phyloP scores from a whole-genome alignment of 2,329 filamentous ascomycete genomes.

The Colletotrichum sp. region DNA sequence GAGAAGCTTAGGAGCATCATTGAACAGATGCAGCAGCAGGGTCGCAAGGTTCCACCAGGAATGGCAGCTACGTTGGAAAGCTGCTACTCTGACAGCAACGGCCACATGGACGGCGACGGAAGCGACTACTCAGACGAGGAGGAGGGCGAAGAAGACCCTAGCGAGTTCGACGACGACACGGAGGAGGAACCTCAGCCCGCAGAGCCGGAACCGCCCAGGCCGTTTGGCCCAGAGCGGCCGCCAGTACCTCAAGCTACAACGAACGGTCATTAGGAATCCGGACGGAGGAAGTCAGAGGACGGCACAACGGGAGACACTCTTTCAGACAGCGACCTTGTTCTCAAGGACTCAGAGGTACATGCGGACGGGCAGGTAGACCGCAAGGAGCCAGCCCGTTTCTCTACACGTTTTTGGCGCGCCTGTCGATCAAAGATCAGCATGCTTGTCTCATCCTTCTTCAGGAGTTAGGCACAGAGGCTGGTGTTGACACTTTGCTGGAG shows the following conservation, averaged over 20 bases:
- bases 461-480: background rate
- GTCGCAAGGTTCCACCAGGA: conserved; percentile 75
- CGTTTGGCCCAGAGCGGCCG: conserved; percentile 54
- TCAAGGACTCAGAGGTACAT: background rate
- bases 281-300: conserved; percentile 8
- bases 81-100: conserved; percentile 59
- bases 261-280: conserved; percentile 47
- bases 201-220: conserved; percentile 40
- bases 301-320: background rate
- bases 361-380: background rate
- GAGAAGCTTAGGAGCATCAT: conserved; percentile 94
- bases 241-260: conserved; percentile 41
- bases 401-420: conserved; percentile 1
- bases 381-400: background rate
- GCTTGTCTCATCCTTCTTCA: background rate
- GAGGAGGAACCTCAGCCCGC: conserved; percentile 52
- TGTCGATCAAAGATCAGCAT: conserved; percentile 4
- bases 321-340: background rate
- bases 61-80: conserved; percentile 65
- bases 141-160: conserved; percentile 66
- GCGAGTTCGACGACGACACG: conserved; percentile 68
- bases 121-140: conserved; percentile 70
- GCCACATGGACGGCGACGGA: conserved; percentile 57
- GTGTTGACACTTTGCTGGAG: background rate
- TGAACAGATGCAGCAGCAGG: conserved; percentile 94